Percentiles rank a stretch among this genome's conserved stretches.
phyloP scores from a whole-genome alignment of 805 yeast genomes.

The Saccharomyces paradoxus region DNA sequence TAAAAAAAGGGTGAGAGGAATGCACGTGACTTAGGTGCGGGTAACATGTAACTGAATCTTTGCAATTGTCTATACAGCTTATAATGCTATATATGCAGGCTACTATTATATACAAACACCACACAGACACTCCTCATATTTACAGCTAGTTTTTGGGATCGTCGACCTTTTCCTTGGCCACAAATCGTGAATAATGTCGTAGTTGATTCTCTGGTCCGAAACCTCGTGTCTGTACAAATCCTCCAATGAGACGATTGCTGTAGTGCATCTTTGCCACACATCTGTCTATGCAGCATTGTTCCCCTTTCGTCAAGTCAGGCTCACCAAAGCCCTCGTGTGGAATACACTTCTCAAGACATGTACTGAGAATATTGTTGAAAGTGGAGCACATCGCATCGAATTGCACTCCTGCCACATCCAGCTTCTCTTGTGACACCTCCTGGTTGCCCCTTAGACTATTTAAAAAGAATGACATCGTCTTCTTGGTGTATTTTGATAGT shows the following conservation, averaged over 20 bases:
- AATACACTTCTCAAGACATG: constrained; percentile 72
- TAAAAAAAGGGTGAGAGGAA: constrained; percentile 1
- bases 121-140: background rate
- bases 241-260: constrained; percentile 59
- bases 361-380: constrained; percentile 45
- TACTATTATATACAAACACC: background rate
- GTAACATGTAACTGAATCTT: background rate
- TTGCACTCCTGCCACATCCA: constrained; percentile 60
- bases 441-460: constrained; percentile 36
- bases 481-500: background rate
- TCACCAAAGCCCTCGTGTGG: constrained; percentile 75
- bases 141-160: background rate
- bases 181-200: constrained; percentile 20
- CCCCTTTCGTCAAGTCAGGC: constrained; percentile 78
- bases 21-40: background rate
- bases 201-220: constrained; percentile 41
- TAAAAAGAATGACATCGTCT: constrained; percentile 55
- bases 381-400: constrained; percentile 55
- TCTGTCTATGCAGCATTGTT: constrained; percentile 70
- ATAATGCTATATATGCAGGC: background rate
- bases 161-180: constrained; percentile 4
- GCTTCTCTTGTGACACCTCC: constrained; percentile 50
- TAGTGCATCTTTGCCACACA: constrained; percentile 79
- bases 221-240: constrained; percentile 37
- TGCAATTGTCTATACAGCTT: background rate